These are phyloP conservation scores for Filosporella fistucella DNA, from an alignment of 495 filamentous ascomycete species.

Conservation along the genomic window DNA sequence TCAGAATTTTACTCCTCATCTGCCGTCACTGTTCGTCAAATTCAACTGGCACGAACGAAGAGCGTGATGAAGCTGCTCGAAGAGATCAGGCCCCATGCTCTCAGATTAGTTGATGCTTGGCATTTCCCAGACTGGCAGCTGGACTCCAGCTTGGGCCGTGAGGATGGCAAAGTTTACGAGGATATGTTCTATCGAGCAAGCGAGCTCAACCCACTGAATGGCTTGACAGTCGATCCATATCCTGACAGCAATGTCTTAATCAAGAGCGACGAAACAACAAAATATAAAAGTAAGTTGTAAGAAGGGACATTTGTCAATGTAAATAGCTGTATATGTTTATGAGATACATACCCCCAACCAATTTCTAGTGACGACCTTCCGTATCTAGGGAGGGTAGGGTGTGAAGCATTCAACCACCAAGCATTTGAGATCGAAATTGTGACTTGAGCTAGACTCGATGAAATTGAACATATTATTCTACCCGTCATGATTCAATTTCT, in stretches of 20 bases:
- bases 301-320: background rate
- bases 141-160: slow-evolving; percentile 57
- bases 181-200: slow-evolving; percentile 63
- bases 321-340: too few species aligned
- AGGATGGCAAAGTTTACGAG: slow-evolving; percentile 65
- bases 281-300: slow-evolving; percentile 42
- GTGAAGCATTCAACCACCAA: too few species aligned
- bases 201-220: slow-evolving; percentile 64
- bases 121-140: slow-evolving; percentile 67
- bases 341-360: too few species aligned
- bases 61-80: slow-evolving; percentile 60
- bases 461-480: too few species aligned
- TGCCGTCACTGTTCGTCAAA: slow-evolving; percentile 60
- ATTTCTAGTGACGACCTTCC: too few species aligned
- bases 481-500: too few species aligned
- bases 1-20: slow-evolving; percentile 62
- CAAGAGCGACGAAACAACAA: slow-evolving; percentile 40
- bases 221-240: slow-evolving; percentile 62
- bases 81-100: slow-evolving; percentile 63
- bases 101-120: slow-evolving; percentile 63
- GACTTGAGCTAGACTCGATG: too few species aligned
- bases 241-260: slow-evolving; percentile 55
- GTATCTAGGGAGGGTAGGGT: too few species aligned
- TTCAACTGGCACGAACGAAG: slow-evolving; percentile 51
- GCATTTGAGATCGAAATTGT: too few species aligned